Percentiles rank a stretch among this genome's conserved stretches.
Conservation (phyloP, 2,329 filamentous ascomycete species). For the Aureobasidium mangrovei region DNA sequence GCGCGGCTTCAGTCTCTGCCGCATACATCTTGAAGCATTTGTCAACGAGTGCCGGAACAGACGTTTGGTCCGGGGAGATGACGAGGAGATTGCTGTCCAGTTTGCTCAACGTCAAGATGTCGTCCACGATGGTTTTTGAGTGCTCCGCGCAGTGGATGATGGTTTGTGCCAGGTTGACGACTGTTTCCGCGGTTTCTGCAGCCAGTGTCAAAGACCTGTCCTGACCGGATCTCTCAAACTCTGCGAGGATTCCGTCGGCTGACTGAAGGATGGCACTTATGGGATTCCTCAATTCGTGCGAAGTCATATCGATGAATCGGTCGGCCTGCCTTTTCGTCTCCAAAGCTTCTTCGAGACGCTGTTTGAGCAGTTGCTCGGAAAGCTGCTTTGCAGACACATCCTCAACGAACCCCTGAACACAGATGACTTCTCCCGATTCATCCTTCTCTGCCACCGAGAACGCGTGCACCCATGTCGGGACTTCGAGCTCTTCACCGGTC, state of each 20-base stretch:
- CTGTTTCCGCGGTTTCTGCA: background rate
- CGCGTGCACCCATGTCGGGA: slow-evolving; percentile 25
- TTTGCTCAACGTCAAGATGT: slow-evolving; percentile 37
- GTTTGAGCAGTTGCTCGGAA: slow-evolving; percentile 22
- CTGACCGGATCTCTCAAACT: background rate
- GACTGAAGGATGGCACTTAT: slow-evolving; percentile 37
- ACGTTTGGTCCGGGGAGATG: slow-evolving; percentile 33
- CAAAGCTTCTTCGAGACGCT: slow-evolving; percentile 28
- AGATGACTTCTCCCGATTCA: slow-evolving; percentile 20
- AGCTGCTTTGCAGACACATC: slow-evolving; percentile 28
- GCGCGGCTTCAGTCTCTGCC: slow-evolving; percentile 28
- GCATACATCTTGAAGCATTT: slow-evolving; percentile 31
- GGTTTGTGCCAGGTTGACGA: slow-evolving; percentile 17
- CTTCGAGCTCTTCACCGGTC: slow-evolving; percentile 20
- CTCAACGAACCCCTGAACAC: slow-evolving; percentile 26
- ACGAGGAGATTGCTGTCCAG: slow-evolving; percentile 25
- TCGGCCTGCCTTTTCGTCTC: slow-evolving; percentile 30
- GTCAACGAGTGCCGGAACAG: slow-evolving; percentile 27
- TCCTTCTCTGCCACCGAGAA: slow-evolving; percentile 27
- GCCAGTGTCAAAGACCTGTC: background rate
- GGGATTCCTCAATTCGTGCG: slow-evolving; percentile 29
- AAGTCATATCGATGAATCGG: slow-evolving; percentile 22
- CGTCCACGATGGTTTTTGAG: slow-evolving; percentile 34
- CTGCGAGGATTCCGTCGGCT: slow-evolving; percentile 30
- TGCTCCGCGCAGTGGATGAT: slow-evolving; percentile 5